phyloP scores from a whole-genome alignment of 164 flowering plant species.

The Vitis cinerea region DNA sequence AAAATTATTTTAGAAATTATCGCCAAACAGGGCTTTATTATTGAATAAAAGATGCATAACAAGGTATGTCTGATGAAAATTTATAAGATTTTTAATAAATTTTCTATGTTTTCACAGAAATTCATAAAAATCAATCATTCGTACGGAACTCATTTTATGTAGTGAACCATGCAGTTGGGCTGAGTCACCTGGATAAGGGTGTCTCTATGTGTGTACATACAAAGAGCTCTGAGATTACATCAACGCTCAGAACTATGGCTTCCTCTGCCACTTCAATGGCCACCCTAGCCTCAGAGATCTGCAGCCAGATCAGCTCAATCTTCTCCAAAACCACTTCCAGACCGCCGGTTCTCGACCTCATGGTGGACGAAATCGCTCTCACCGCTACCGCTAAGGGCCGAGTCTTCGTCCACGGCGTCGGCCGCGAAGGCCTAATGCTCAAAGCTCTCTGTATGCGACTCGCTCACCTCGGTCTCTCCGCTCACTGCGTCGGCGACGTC shows the following conservation, averaged over 20 bases:
- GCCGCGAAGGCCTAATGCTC: constrained; percentile 93
- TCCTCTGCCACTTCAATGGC: constrained; percentile 21
- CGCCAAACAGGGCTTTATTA: too few species aligned
- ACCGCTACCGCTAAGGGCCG: constrained; percentile 40
- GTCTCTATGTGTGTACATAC: too few species aligned
- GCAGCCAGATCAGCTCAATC: constrained; percentile 63
- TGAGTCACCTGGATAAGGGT: too few species aligned
- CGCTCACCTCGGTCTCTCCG: constrained; percentile 72
- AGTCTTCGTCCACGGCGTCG: constrained; percentile 85
- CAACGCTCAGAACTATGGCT: constrained; percentile 16
- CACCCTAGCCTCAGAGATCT: constrained; percentile 58
- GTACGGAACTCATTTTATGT: too few species aligned
- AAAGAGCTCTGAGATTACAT: not conserved
- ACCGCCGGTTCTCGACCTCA: constrained; percentile 43
- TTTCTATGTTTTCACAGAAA: too few species aligned
- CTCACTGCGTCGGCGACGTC: constrained; percentile 86
- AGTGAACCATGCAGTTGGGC: too few species aligned
- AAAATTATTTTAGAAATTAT: too few species aligned
- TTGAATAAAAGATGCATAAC: too few species aligned
- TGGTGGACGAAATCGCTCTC: constrained; percentile 47
- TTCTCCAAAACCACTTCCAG: constrained; percentile 40
- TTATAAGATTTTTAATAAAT: too few species aligned
- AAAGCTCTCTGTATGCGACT: constrained; percentile 88
- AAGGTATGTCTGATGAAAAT: too few species aligned
- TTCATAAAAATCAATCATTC: too few species aligned